These are phyloP conservation scores for Plectosphaerella plurivora DNA, from an alignment of 2,329 filamentous ascomycete genomes.

Conservation along the genomic window DNA sequence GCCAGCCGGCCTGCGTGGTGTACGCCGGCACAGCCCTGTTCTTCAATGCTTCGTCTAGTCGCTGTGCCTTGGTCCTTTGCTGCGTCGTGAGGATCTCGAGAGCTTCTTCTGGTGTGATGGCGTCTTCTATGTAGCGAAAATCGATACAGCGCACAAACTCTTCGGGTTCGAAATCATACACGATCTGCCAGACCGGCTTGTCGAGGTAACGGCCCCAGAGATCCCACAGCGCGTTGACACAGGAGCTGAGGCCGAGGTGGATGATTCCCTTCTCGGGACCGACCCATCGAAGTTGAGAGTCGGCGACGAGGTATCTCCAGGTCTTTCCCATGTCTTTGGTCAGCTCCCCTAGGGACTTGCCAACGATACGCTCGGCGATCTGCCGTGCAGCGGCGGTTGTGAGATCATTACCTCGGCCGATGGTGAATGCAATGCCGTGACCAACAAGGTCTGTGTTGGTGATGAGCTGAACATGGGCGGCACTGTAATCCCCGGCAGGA, in stretches of 20 bases:
- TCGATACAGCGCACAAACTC: constrained; percentile 86
- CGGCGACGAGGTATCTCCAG: constrained; percentile 84
- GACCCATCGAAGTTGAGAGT: constrained; percentile 90
- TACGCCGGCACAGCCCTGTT: constrained; percentile 81
- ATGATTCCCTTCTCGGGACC: constrained; percentile 93
- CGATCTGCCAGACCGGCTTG: constrained; percentile 88
- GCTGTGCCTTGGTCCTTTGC: constrained; percentile 63
- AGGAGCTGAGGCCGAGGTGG: constrained; percentile 81
- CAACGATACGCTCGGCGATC: constrained; percentile 70
- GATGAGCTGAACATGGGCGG: constrained; percentile 87
- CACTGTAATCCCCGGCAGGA: constrained; percentile 84
- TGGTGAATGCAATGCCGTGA: constrained; percentile 85
- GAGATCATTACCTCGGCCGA: constrained; percentile 86
- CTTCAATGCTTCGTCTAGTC: constrained; percentile 68
- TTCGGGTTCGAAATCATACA: constrained; percentile 85
- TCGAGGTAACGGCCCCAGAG: constrained; percentile 84
- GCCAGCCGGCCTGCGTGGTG: constrained; percentile 85
- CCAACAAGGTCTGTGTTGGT: constrained; percentile 69
- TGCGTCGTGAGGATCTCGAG: constrained; percentile 63
- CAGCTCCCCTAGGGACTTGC: constrained; percentile 71
- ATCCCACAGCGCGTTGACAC: constrained; percentile 91
- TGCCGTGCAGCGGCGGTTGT: constrained; percentile 81
- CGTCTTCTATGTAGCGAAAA: constrained; percentile 91
- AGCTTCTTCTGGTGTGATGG: constrained; percentile 82
- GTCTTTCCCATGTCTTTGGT: constrained; percentile 80